Evolutionary conservation across 2,329 filamentous ascomycete genomes (phyloP).

Genomic region (Stagonosporopsis rhizophila): DNA sequence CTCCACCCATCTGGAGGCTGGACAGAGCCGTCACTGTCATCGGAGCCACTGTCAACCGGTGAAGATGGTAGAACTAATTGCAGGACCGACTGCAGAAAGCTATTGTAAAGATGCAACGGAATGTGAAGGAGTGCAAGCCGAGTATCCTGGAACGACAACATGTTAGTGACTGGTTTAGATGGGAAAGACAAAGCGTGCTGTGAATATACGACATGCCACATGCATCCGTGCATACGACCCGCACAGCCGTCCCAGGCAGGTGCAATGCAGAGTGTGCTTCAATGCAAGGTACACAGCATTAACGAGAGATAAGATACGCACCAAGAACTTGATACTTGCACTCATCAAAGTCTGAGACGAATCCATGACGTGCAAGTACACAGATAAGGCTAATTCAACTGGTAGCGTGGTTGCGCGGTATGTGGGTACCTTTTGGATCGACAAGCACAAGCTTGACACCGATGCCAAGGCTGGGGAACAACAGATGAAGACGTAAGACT

Average conservation of each 20-base stretch:
- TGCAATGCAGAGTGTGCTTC: constrained; percentile 26
- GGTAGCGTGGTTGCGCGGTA: constrained; percentile 39
- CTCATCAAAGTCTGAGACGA: constrained; percentile 56
- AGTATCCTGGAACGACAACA: constrained; percentile 71
- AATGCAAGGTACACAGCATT: constrained; percentile 31
- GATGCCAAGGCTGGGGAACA: constrained; percentile 31
- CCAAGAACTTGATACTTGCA: constrained; percentile 58
- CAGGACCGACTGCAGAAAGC: constrained; percentile 86
- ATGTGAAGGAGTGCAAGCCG: constrained; percentile 90
- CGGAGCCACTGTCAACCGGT: constrained; percentile 39
- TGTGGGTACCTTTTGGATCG: constrained; percentile 37
- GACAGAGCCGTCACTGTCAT: constrained; percentile 41
- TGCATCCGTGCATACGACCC: constrained; percentile 37
- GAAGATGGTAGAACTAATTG: constrained; percentile 75
- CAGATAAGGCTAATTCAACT: constrained; percentile 44
- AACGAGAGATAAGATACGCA: constrained; percentile 44
- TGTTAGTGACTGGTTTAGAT: constrained; percentile 37
- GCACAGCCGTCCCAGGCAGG: constrained; percentile 33
- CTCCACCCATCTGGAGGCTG: constrained; percentile 53
- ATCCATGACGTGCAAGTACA: constrained; percentile 48
- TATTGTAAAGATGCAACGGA: constrained; percentile 76
- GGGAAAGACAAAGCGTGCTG: background rate
- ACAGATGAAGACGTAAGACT: constrained; percentile 37
- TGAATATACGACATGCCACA: constrained; percentile 39
- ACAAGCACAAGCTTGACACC: constrained; percentile 33